Evolutionary conservation across 495 filamentous ascomycete genomes (phyloP), one percentile per base, ranked within the genome.

Genomic region (Lichenothelia convexa): DNA sequence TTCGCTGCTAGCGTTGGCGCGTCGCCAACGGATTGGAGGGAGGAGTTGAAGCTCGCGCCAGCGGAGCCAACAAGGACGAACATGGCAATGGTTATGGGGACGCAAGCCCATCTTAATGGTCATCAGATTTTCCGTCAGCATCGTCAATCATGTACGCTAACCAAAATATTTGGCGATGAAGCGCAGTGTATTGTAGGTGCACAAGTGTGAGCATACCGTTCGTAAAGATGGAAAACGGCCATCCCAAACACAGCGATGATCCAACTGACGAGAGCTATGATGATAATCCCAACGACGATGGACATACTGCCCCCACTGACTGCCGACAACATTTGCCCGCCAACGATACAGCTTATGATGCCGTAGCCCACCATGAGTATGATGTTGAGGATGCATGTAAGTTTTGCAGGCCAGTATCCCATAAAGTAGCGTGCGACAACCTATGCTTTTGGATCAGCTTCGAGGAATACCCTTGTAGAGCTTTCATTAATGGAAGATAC

Each of bases 321-420:
- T n/a, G 58, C 65, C 17, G 65, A 71, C 22, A 76, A 45, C 35
- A 79, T 52, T 46, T 73, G 59, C 16, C 71, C 60, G 35, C 64
- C 60, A 11, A 37, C 29, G 35, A 37, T 37, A 16, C 35, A 37
- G 35, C 18, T 23, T 8, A 37, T 22, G 9, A 22, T 27, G 19
- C 19, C 35, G 16, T 37, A 37, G 9, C 35, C 35, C 6, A 37
- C 19, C 35, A 37, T 37, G 18, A 37, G 21, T 4, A 37, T 17
- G 18, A 37, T 37, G 4, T 37, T 5, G 35, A 37, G 35, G 21
- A 29, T 13, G 12, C 20, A 24, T 11, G 20, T 24, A 36, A 46
- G 27, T 35, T 46, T 46, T 24, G 41, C 39, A 4, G 44, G 44
- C 16, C 19, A 35, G 18, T 35, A 35, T 17, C 34, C 34, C 34